Evolutionary conservation across 805 yeast genomes (phyloP).

Genomic region (Candida dajiaensis): DNA sequence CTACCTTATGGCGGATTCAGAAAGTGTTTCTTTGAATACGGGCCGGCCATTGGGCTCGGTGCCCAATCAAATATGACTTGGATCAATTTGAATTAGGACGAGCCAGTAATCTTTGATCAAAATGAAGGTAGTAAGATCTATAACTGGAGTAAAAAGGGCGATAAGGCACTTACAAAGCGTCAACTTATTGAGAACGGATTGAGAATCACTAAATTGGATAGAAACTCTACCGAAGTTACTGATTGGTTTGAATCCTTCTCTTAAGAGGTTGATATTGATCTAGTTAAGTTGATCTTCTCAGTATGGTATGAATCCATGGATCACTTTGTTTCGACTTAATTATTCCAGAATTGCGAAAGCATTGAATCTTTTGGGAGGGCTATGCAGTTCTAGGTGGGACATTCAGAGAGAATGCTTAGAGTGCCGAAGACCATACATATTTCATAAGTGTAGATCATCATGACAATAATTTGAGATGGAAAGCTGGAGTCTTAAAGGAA

Average conservation of each 20-base stretch:
- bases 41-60: slow-evolving; percentile 38
- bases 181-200: slow-evolving; percentile 28
- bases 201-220: slow-evolving; percentile 27
- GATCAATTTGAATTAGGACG: slow-evolving; percentile 24
- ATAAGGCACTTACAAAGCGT: slow-evolving; percentile 19
- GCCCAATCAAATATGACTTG: slow-evolving; percentile 40
- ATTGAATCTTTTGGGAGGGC: slow-evolving; percentile 33
- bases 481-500: slow-evolving; percentile 6
- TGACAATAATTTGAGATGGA: slow-evolving; percentile 13
- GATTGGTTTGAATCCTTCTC: slow-evolving; percentile 35
- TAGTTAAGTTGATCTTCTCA: slow-evolving; percentile 36
- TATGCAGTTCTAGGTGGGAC: slow-evolving; percentile 33
- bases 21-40: slow-evolving; percentile 34
- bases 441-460: slow-evolving; percentile 20
- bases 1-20: slow-evolving; percentile 10
- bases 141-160: slow-evolving; percentile 24
- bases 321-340: slow-evolving; percentile 32
- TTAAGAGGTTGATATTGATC: slow-evolving; percentile 34
- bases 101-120: slow-evolving; percentile 27
- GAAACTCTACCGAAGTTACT: slow-evolving; percentile 33
- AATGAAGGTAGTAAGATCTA: slow-evolving; percentile 30
- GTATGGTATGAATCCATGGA: slow-evolving; percentile 31
- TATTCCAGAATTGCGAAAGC: slow-evolving; percentile 30
- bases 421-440: slow-evolving; percentile 20
- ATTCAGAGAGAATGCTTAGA: slow-evolving; percentile 31